phyloP scores from a whole-genome alignment of 2,329 filamentous ascomycete species.

The Xenoacremonium recifei region DNA sequence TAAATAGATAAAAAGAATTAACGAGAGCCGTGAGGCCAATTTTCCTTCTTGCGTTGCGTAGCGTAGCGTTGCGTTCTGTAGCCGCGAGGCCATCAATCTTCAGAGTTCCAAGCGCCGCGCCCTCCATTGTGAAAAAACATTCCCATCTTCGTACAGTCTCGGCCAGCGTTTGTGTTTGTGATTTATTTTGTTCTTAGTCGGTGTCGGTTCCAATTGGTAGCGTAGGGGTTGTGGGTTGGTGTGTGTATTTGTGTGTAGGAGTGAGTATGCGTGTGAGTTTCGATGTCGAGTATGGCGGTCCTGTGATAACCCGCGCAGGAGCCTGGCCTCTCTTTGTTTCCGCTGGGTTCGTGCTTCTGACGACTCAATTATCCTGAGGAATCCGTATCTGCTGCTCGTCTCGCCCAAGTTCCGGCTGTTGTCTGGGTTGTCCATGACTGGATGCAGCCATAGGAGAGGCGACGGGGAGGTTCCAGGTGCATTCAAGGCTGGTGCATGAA shows the following conservation, averaged over 20 bases:
- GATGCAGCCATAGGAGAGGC: background rate
- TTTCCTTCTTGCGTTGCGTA: conserved; percentile 25
- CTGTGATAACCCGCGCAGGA: conserved; percentile 29
- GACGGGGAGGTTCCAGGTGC: background rate
- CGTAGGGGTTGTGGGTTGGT: background rate
- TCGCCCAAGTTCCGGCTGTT: conserved; percentile 3
- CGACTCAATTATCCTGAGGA: conserved; percentile 12
- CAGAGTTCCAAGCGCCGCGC: conserved; percentile 18
- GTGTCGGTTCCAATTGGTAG: too few species aligned
- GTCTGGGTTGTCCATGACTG: conserved; percentile 8
- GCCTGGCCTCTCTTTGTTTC: conserved; percentile 9
- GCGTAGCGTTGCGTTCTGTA: conserved; percentile 21
- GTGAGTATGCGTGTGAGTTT: conserved; percentile 7
- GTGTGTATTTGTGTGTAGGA: conserved; percentile 6
- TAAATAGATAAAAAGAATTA: background rate
- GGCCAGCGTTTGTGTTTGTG: conserved; percentile 10
- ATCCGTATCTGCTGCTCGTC: conserved; percentile 8
- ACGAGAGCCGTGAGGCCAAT: conserved; percentile 25
- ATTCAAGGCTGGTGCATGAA: conserved; percentile 2
- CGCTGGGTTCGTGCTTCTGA: conserved; percentile 13
- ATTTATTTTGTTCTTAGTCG: too few species aligned
- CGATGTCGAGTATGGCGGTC: conserved; percentile 17
- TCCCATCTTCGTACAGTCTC: conserved; percentile 13
- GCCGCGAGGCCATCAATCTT: conserved; percentile 29
- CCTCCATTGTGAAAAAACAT: conserved; percentile 11